Conservation (phyloP, 108 stramenopile species). For the Cylindrotheca closterium region DNA sequence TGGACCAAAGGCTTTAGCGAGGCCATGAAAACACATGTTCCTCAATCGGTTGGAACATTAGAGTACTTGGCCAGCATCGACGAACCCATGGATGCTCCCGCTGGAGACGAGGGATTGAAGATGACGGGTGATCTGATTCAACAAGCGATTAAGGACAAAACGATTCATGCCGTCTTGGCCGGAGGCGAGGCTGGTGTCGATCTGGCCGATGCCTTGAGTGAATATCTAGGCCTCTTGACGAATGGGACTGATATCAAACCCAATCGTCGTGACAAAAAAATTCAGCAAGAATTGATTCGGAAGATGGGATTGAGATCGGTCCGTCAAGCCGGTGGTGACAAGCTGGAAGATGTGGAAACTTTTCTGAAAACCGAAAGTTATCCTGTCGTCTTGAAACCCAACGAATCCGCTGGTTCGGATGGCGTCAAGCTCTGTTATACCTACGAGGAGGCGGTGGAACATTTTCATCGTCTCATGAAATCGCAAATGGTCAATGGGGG, state of each 20-base stretch:
- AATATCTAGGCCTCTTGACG: slow-evolving; percentile 58
- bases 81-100: too few species aligned
- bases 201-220: slow-evolving; percentile 67
- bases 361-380: slow-evolving; percentile 60
- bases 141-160: slow-evolving; percentile 20
- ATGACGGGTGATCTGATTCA: slow-evolving; percentile 26
- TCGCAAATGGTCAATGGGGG: slow-evolving; percentile 48
- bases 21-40: slow-evolving; percentile 74
- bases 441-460: slow-evolving; percentile 47
- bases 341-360: slow-evolving; percentile 67
- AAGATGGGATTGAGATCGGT: slow-evolving; percentile 71
- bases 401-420: slow-evolving; percentile 86
- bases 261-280: slow-evolving; percentile 80
- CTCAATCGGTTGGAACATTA: slow-evolving; percentile 38
- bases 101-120: too few species aligned
- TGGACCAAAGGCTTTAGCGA: slow-evolving; percentile 61
- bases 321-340: slow-evolving; percentile 72
- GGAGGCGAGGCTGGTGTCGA: slow-evolving; percentile 87
- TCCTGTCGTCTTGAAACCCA: slow-evolving; percentile 90
- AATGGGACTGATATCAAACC: slow-evolving; percentile 63
- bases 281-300: slow-evolving; percentile 77
- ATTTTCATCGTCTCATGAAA: slow-evolving; percentile 43
- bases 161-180: slow-evolving; percentile 54
- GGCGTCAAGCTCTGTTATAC: slow-evolving; percentile 49
- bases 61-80: slow-evolving; percentile 50